These are phyloP conservation scores for Fusarium robinianum DNA, from an alignment of 2,329 filamentous ascomycete species.

Conservation along the genomic window DNA sequence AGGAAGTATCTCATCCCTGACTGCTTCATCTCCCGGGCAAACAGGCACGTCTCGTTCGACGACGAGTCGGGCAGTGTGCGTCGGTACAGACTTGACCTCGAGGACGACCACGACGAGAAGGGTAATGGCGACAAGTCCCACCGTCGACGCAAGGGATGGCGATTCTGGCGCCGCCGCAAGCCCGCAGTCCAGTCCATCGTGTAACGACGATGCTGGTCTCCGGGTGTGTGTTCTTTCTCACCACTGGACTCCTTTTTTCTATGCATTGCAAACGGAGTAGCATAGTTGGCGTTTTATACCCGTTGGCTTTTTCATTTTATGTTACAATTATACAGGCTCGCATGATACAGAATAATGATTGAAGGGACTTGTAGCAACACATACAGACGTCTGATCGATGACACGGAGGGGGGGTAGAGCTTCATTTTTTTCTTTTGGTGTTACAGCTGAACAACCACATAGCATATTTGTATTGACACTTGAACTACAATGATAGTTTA, in stretches of 20 bases:
- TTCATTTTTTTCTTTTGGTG: constrained; percentile 3
- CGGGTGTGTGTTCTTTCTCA: neutral
- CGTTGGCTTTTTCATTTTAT: constrained; percentile 34
- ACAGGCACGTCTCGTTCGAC: constrained; percentile 59
- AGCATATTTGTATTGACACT: constrained; percentile 20
- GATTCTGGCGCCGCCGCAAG: constrained; percentile 38
- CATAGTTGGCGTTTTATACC: constrained; percentile 46
- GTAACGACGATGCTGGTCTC: constrained; percentile 15
- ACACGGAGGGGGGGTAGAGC: constrained; percentile 25
- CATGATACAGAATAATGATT: constrained; percentile 36
- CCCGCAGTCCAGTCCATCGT: constrained; percentile 21
- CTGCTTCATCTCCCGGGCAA: constrained; percentile 59
- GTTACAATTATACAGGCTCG: constrained; percentile 12
- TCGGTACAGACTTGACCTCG: constrained; percentile 63
- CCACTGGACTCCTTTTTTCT: constrained; percentile 8
- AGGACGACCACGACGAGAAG: constrained; percentile 47
- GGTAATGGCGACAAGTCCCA: neutral
- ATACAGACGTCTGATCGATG: constrained; percentile 29
- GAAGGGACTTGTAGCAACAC: constrained; percentile 28
- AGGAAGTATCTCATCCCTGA: constrained; percentile 62
- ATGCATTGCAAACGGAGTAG: constrained; percentile 34
- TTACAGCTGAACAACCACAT: constrained; percentile 15
- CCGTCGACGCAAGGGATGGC: constrained; percentile 36
- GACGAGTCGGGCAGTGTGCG: constrained; percentile 67
- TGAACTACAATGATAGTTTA: constrained; percentile 3